Evolutionary conservation across 495 filamentous ascomycete species (phyloP).

Genomic region (Cetradonia linearis): DNA sequence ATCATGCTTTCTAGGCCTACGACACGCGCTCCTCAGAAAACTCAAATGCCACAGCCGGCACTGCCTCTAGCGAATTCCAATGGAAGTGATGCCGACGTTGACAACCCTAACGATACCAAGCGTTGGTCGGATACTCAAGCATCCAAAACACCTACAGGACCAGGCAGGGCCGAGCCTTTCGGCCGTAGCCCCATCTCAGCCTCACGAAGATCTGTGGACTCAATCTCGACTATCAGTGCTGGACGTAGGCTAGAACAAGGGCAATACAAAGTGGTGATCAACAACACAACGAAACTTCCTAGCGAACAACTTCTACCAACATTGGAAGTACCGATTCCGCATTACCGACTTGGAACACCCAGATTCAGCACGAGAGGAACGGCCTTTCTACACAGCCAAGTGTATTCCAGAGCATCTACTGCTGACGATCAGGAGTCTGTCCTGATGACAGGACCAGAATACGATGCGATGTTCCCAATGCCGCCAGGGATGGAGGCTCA

Average conservation of each 20-base stretch:
- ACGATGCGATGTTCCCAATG: slow-evolving; percentile 35
- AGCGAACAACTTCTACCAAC: slow-evolving; percentile 48
- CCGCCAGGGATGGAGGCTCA: slow-evolving; percentile 31
- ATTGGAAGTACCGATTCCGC: slow-evolving; percentile 73
- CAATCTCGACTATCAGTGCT: slow-evolving; percentile 29
- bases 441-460: slow-evolving; percentile 40
- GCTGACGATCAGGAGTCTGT: slow-evolving; percentile 47
- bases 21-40: slow-evolving; percentile 46
- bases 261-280: slow-evolving; percentile 73
- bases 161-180: slow-evolving; percentile 26
- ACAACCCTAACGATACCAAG: slow-evolving; percentile 20
- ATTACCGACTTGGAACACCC: slow-evolving; percentile 75
- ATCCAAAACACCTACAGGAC: slow-evolving; percentile 28
- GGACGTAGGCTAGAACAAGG: slow-evolving; percentile 37
- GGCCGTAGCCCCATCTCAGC: slow-evolving; percentile 23
- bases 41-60: slow-evolving; percentile 45
- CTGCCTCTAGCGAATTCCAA: slow-evolving; percentile 44
- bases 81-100: slow-evolving; percentile 30
- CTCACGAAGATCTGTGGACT: slow-evolving; percentile 17
- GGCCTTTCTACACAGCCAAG: slow-evolving; percentile 68
- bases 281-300: slow-evolving; percentile 65
- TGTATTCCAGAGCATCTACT: slow-evolving; percentile 44
- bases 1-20: slow-evolving; percentile 41
- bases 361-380: slow-evolving; percentile 71
- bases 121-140: slow-evolving; percentile 29